A percentile compares a stretch with the other conserved stretches of the same genome.
Conservation (phyloP, 2,329 filamentous ascomycete species). For the Septoria linicola region DNA sequence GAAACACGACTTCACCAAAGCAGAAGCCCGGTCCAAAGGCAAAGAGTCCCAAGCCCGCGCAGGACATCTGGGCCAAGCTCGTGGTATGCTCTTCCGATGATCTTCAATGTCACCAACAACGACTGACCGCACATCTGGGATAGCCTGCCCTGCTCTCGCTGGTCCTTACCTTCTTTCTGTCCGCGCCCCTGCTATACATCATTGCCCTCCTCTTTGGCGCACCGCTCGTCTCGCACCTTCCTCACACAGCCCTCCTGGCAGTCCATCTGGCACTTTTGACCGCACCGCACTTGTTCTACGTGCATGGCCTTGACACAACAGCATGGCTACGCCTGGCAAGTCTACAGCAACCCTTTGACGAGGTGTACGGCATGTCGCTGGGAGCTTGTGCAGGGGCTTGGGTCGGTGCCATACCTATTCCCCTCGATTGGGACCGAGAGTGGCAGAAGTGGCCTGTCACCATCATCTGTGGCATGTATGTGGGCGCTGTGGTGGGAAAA, state of each 20-base stretch:
- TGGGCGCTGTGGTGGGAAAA: constrained; percentile 72
- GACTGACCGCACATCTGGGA: not conserved
- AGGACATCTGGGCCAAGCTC: constrained; percentile 43
- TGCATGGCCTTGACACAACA: constrained; percentile 70
- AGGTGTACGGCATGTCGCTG: constrained; percentile 77
- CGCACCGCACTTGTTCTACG: constrained; percentile 78
- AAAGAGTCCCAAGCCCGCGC: constrained; percentile 54
- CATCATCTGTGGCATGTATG: constrained; percentile 77
- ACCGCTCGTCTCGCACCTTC: constrained; percentile 76
- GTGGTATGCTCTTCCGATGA: constrained; percentile 47
- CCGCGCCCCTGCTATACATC: constrained; percentile 57
- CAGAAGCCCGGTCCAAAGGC: constrained; percentile 49
- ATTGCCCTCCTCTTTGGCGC: constrained; percentile 86
- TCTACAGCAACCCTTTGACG: constrained; percentile 72
- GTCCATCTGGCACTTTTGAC: constrained; percentile 78
- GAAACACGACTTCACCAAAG: constrained; percentile 33
- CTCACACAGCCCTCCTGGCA: constrained; percentile 76
- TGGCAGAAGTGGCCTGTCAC: constrained; percentile 99
- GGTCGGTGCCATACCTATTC: constrained; percentile 92
- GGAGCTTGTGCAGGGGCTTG: constrained; percentile 80
- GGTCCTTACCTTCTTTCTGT: constrained; percentile 55
- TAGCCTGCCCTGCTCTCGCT: constrained; percentile 72
- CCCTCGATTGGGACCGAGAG: constrained; percentile 96
- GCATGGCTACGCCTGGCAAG: constrained; percentile 71
- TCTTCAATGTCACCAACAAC: not conserved